These are phyloP conservation scores for Pinus albicaulis DNA, from an alignment of 75 land plant species.

Conservation along the genomic window DNA sequence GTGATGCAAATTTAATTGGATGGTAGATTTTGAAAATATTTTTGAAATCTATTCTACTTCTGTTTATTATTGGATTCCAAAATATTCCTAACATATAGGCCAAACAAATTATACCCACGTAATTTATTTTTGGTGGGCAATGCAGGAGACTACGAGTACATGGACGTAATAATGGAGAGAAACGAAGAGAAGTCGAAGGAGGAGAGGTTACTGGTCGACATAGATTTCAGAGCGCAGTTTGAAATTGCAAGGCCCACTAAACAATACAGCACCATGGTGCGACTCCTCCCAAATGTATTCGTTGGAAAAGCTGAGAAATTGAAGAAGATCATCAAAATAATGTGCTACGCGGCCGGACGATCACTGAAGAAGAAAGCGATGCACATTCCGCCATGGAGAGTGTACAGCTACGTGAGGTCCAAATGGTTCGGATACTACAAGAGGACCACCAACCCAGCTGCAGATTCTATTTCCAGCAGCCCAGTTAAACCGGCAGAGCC, in stretches of 20 bases:
- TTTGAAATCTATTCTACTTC: no score
- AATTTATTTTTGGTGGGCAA: no score
- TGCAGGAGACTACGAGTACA: slow-evolving; percentile 26
- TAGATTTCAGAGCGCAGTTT: slow-evolving; percentile 22
- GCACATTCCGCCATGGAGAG: slow-evolving; percentile 50
- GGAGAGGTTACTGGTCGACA: slow-evolving; percentile 13
- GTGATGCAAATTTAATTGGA: no score
- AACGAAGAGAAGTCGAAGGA: neutral
- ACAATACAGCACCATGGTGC: slow-evolving; percentile 5
- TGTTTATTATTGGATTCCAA: no score
- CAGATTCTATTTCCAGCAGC: no score
- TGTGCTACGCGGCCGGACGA: slow-evolving; percentile 30
- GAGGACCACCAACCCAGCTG: slow-evolving; percentile 15
- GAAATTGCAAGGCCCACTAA: slow-evolving; percentile 22
- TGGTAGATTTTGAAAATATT: no score
- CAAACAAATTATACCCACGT: no score
- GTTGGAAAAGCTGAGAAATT: slow-evolving; percentile 17
- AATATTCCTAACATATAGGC: no score
- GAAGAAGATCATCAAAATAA: slow-evolving; percentile 8
- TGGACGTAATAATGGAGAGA: slow-evolving; percentile 14
- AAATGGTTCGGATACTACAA: slow-evolving; percentile 44
- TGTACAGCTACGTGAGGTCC: slow-evolving; percentile 30
- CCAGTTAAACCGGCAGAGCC: no score
- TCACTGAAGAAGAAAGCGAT: slow-evolving; percentile 38
- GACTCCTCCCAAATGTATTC: slow-evolving; percentile 14